These are phyloP conservation scores for Citeromyces hawaiiensis DNA, from an alignment of 1,139 yeast genomes.

Conservation along the genomic window DNA sequence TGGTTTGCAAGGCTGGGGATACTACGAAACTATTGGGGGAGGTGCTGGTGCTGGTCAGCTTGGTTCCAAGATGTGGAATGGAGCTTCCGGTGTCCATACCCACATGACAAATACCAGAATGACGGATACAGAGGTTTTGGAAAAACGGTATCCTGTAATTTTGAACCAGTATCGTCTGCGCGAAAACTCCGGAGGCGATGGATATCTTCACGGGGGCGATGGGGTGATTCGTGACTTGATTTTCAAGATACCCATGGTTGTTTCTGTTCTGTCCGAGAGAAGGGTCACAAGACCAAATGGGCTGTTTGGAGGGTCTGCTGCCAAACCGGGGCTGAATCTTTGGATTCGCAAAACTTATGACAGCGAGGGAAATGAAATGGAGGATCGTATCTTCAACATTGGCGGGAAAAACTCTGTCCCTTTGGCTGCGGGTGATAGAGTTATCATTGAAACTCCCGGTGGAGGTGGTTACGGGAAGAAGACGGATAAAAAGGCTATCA, in stretches of 20 bases:
- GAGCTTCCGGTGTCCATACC: slow-evolving; percentile 29
- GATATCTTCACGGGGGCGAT: slow-evolving; percentile 24
- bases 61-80: slow-evolving; percentile 13
- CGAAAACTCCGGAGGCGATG: slow-evolving; percentile 22
- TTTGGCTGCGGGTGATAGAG: slow-evolving; percentile 25
- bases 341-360: slow-evolving; percentile 16
- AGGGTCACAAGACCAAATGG: slow-evolving; percentile 19
- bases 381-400: slow-evolving; percentile 11
- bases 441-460: slow-evolving; percentile 32
- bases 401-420: slow-evolving; percentile 17
- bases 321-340: slow-evolving; percentile 12
- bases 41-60: slow-evolving; percentile 28
- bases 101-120: slow-evolving; percentile 31
- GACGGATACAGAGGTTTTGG: slow-evolving; percentile 27
- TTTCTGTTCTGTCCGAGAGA: slow-evolving; percentile 11
- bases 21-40: slow-evolving; percentile 33
- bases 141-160: slow-evolving; percentile 23
- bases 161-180: slow-evolving; percentile 20
- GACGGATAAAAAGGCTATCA: slow-evolving; percentile 5
- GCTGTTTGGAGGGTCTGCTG: slow-evolving; percentile 16
- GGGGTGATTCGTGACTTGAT: slow-evolving; percentile 20
- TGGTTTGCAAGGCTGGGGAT: slow-evolving; percentile 28
- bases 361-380: slow-evolving; percentile 1
- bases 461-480: slow-evolving; percentile 36
- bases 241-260: slow-evolving; percentile 10